Conservation (phyloP, 177 flowering plant genomes). For the Telopea speciosissima region DNA sequence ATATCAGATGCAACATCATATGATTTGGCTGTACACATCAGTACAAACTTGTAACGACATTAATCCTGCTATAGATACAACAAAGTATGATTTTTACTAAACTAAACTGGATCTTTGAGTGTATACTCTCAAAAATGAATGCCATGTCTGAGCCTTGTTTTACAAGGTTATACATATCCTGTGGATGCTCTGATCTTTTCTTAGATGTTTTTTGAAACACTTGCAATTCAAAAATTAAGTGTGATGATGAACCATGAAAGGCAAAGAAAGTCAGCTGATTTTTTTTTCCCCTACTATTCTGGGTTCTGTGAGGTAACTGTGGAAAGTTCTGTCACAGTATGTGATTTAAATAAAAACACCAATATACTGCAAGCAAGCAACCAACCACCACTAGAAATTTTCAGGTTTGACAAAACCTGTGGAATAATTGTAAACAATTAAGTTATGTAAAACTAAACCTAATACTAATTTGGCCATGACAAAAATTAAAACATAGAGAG, state of each 20-base stretch:
- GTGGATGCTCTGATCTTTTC: slow-evolving; percentile 4
- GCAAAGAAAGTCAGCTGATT: not conserved
- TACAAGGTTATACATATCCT: slow-evolving; percentile 12
- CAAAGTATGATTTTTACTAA: not conserved
- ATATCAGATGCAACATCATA: no score
- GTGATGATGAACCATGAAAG: not conserved
- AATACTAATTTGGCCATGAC: no score
- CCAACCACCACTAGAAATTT: slow-evolving; percentile 12
- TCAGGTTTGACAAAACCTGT: slow-evolving; percentile 43
- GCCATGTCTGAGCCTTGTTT: not conserved
- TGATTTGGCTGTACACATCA: no score
- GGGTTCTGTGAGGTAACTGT: not conserved
- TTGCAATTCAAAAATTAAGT: not conserved
- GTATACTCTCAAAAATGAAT: slow-evolving; percentile 11
- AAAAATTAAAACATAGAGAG: no score
- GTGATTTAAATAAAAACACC: slow-evolving; percentile 19
- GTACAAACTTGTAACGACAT: no score
- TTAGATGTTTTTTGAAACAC: not conserved
- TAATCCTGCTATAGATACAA: no score
- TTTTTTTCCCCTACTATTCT: not conserved
- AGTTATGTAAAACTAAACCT: no score
- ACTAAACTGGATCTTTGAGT: slow-evolving; percentile 2
- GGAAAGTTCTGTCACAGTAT: slow-evolving; percentile 12
- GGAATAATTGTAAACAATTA: no score
- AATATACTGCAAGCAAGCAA: slow-evolving; percentile 26